Evolutionary conservation across 78 protist genomes (phyloP).

Genomic region (Dictyostelium firmibasis): DNA sequence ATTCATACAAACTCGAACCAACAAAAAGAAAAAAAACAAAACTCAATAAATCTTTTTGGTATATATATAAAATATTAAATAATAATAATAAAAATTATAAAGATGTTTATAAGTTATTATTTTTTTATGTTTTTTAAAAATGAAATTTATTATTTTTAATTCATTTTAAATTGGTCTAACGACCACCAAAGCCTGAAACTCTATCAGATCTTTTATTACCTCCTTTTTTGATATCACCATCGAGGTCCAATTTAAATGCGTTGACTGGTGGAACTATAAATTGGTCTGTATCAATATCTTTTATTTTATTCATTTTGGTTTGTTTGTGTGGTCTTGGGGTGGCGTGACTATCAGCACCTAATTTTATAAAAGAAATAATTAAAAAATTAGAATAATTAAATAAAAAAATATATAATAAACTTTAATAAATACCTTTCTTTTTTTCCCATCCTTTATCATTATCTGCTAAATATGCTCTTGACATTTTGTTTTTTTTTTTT

Average conservation of each 20-base stretch:
- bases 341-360: constrained; percentile 52
- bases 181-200: background rate
- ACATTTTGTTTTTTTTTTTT: background rate
- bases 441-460: constrained; percentile 10
- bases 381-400: background rate
- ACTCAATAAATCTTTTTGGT: no score
- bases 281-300: constrained; percentile 6
- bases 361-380: background rate
- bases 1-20: no score
- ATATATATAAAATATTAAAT: no score
- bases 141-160: background rate
- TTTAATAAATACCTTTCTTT: background rate
- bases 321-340: constrained; percentile 47
- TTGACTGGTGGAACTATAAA: constrained; percentile 10
- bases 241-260: background rate
- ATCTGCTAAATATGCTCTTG: background rate
- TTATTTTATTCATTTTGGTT: constrained; percentile 19
- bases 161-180: background rate
- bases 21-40: no score
- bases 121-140: background rate
- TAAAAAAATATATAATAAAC: background rate
- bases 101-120: background rate
- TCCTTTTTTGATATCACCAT: constrained; percentile 20
- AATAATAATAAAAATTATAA: background rate
- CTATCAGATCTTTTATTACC: constrained; percentile 12